phyloP scores from a whole-genome alignment of 1,139 yeast genomes.

The Saccharomycopsis crataegensis region DNA sequence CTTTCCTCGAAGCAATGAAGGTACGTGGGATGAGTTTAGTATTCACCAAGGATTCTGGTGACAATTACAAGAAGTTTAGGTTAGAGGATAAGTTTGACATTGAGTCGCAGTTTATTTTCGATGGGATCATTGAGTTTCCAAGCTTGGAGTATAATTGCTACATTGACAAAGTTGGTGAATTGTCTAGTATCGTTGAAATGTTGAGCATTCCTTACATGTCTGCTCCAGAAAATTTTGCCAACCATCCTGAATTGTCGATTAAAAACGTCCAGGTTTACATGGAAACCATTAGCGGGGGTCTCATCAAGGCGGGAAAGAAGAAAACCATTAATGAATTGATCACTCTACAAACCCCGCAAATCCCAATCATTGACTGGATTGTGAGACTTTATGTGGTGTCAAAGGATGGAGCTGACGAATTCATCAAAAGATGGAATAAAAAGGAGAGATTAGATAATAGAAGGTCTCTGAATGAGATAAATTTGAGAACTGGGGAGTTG shows the following conservation, averaged over 20 bases:
- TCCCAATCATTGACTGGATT: conserved; percentile 74
- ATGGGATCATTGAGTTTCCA: conserved; percentile 78
- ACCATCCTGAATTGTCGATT: background rate
- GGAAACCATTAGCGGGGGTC: conserved; percentile 80
- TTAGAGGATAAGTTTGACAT: conserved; percentile 68
- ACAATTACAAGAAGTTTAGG: conserved; percentile 35
- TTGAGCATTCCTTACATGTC: conserved; percentile 19
- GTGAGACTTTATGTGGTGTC: conserved; percentile 77
- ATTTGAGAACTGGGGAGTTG: background rate
- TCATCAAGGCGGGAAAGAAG: conserved; percentile 79
- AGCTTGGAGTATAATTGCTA: conserved; percentile 80
- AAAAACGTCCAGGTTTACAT: conserved; percentile 29
- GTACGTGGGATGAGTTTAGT: conserved; percentile 47
- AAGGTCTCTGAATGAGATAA: conserved; percentile 8
- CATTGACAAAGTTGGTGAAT: conserved; percentile 65
- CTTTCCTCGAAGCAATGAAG: conserved; percentile 46
- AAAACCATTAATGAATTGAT: conserved; percentile 58
- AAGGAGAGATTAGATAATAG: conserved; percentile 51
- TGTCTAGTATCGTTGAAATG: conserved; percentile 40
- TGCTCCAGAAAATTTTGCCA: background rate
- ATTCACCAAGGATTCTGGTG: conserved; percentile 34
- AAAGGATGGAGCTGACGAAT: conserved; percentile 42
- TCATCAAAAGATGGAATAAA: conserved; percentile 68
- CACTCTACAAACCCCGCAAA: conserved; percentile 52
- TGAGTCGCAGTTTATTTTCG: conserved; percentile 72